A percentile compares a stretch with the other conserved stretches of the same genome.
Evolutionary conservation across 202 grass and related monocot species (phyloP).

Genomic region (Zoysia matrella): DNA sequence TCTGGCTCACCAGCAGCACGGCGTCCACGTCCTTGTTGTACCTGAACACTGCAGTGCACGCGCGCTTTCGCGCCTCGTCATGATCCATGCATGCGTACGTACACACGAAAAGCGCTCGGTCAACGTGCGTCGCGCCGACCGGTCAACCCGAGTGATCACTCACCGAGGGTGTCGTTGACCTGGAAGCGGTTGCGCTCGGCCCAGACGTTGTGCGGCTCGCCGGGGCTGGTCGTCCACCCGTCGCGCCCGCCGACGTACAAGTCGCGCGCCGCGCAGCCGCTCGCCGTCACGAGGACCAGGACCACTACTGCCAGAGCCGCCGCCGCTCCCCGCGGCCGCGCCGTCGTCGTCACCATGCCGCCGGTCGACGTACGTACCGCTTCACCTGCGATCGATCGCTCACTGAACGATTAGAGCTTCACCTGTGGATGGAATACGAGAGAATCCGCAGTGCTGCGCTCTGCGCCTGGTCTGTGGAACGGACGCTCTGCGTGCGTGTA

Average conservation of each 20-base stretch:
- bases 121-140: too few species aligned
- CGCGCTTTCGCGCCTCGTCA: too few species aligned
- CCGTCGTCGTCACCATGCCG: background rate
- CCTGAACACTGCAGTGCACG: conserved; percentile 62
- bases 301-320: background rate
- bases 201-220: conserved; percentile 64
- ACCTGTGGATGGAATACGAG: background rate
- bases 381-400: background rate
- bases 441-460: background rate
- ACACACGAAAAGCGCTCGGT: background rate
- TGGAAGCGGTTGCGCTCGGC: conserved; percentile 79
- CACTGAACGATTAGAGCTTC: background rate
- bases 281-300: conserved; percentile 20
- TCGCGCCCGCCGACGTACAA: conserved; percentile 62
- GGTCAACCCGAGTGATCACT: background rate
- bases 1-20: conserved; percentile 61
- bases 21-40: conserved; percentile 51
- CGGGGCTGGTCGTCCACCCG: conserved; percentile 65
- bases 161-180: conserved; percentile 80
- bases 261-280: conserved; percentile 41
- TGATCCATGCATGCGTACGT: background rate
- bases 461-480: background rate
- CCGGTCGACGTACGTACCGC: background rate
- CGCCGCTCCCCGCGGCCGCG: background rate
- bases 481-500: background rate